Evolutionary conservation across 768 basidiomycete species (phyloP).

Genomic region (Solioccasus polychromus): DNA sequence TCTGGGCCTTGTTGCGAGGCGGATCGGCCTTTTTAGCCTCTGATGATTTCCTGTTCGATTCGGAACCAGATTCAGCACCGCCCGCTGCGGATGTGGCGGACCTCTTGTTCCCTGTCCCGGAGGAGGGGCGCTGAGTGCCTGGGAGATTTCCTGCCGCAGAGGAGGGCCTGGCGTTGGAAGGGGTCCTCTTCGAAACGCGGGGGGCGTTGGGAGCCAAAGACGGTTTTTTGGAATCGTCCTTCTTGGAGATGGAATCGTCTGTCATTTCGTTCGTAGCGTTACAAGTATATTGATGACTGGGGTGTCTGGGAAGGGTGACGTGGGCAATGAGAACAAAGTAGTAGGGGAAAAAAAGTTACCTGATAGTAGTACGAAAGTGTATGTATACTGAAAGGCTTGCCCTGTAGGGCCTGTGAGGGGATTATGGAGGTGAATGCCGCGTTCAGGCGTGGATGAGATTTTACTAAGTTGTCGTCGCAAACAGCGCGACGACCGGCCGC

Average conservation of each 20-base stretch:
- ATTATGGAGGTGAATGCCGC: conserved; percentile 55
- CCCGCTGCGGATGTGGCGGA: conserved; percentile 34
- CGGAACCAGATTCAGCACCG: conserved; percentile 65
- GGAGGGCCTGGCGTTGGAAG: conserved; percentile 42
- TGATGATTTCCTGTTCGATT: conserved; percentile 60
- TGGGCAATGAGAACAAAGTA: conserved; percentile 17
- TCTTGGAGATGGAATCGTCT: conserved; percentile 69
- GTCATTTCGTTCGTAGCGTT: conserved; percentile 84
- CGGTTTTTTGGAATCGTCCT: conserved; percentile 69
- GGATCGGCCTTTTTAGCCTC: conserved; percentile 51
- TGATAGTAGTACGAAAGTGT: conserved; percentile 44
- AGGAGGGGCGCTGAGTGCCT: conserved; percentile 56
- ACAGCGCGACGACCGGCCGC: conserved; percentile 8
- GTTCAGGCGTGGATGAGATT: conserved; percentile 48
- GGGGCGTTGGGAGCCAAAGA: conserved; percentile 41
- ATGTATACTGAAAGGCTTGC: conserved; percentile 63
- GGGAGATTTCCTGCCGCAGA: conserved; percentile 41
- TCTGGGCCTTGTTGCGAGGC: conserved; percentile 53
- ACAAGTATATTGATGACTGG: conserved; percentile 40
- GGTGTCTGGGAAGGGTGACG: conserved; percentile 35
- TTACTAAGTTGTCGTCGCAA: conserved; percentile 43
- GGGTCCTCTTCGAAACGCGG: conserved; percentile 58
- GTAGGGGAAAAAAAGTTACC: conserved; percentile 34
- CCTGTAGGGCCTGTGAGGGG: conserved; percentile 85
- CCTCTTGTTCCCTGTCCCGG: conserved; percentile 68